These are phyloP conservation scores for Hibiscus syriacus DNA, from an alignment of 345 rosid species.

Conservation along the genomic window DNA sequence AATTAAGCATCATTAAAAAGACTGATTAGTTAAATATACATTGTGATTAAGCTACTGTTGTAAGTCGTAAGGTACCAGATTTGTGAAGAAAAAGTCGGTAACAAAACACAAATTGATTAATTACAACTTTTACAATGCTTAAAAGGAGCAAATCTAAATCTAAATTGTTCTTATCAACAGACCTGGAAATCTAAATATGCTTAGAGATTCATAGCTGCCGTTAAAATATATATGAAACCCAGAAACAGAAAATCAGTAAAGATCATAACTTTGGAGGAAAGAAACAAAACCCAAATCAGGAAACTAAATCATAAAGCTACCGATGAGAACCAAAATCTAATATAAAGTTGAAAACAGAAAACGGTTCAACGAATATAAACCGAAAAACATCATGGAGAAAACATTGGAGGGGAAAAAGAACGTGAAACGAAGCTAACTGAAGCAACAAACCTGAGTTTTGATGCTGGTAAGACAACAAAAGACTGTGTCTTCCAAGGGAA, in stretches of 20 bases:
- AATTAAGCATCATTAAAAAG: conserved; percentile 7
- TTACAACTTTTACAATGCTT: background rate
- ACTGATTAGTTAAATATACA: conserved; percentile 13
- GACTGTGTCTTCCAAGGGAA: background rate
- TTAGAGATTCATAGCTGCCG: background rate
- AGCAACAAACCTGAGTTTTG: conserved; percentile 2
- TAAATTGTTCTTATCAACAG: background rate
- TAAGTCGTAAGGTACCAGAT: background rate
- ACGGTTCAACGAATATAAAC: background rate
- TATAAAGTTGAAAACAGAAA: background rate
- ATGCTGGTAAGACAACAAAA: background rate
- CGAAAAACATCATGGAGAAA: background rate
- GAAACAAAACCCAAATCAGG: conserved; percentile 5
- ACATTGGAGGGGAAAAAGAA: background rate
- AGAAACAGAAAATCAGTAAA: background rate
- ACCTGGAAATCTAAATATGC: background rate
- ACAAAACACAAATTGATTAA: background rate
- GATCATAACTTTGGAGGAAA: conserved; percentile 1
- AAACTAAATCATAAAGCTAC: background rate
- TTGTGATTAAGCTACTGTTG: background rate
- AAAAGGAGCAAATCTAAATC: background rate
- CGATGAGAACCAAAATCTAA: background rate
- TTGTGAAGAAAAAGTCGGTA: background rate
- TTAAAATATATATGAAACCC: background rate
- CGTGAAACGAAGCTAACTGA: conserved; percentile 7